Conservation (phyloP, 805 yeast species). For the Cyberlindnera nakhonratchasimensis region DNA sequence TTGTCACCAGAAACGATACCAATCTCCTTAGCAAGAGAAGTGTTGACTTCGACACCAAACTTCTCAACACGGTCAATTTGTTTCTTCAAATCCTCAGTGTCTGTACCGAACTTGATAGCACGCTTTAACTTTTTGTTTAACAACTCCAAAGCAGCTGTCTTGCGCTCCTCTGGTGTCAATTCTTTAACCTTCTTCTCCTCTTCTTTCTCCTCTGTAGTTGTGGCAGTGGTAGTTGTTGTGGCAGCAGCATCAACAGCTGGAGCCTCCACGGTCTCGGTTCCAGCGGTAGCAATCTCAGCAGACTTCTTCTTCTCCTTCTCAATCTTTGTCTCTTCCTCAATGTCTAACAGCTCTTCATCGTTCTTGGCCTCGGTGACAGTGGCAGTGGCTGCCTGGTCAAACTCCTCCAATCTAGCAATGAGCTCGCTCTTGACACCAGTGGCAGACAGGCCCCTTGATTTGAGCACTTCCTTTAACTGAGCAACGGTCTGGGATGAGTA, state of each 20-base stretch:
- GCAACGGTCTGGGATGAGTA: conserved; percentile 72
- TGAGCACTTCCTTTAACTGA: conserved; percentile 77
- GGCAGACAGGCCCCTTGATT: conserved; percentile 59
- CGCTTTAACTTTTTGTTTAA: conserved; percentile 65
- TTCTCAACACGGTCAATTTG: conserved; percentile 71
- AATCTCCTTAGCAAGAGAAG: conserved; percentile 63
- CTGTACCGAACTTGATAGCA: conserved; percentile 68
- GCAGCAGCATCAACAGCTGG: neutral
- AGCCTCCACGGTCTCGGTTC: neutral
- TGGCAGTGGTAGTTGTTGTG: conserved; percentile 5
- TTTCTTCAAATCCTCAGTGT: conserved; percentile 49
- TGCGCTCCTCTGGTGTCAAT: conserved; percentile 66
- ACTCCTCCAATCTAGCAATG: conserved; percentile 58
- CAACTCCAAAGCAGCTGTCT: conserved; percentile 62
- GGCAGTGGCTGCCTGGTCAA: conserved; percentile 39
- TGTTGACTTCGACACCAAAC: conserved; percentile 73
- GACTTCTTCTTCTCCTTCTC: too few relatives aligned
- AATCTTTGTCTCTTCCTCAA: conserved; percentile 11
- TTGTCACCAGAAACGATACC: conserved; percentile 39
- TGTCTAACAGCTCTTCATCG: conserved; percentile 3
- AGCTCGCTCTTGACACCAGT: conserved; percentile 83
- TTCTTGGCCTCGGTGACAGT: conserved; percentile 2
- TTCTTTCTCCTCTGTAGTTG: conserved; percentile 6
- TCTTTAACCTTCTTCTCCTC: conserved; percentile 31
- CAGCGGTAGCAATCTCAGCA: neutral